Conservation (phyloP, 1,139 yeast species). For the Meyerozyma sp. region DNA sequence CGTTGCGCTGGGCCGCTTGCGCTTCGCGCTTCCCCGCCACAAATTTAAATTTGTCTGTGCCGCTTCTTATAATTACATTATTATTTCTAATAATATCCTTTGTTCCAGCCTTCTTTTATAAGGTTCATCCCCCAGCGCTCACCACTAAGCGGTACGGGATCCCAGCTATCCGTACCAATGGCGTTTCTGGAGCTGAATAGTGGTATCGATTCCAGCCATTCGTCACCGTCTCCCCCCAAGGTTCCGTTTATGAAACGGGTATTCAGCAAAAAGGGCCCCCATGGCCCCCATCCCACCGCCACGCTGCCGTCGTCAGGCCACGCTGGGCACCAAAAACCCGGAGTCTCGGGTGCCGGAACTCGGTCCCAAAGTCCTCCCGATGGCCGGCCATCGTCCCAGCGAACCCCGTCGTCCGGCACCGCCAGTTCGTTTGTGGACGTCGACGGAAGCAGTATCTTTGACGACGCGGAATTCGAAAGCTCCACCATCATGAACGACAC, state of each 20-base stretch:
- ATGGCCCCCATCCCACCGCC: neutral
- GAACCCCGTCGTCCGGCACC: neutral
- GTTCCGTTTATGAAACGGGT: neutral
- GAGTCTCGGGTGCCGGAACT: neutral
- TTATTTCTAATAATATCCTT: too few relatives aligned
- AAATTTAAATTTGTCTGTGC: neutral
- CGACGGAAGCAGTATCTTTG: constrained; percentile 3
- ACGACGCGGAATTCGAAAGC: constrained; percentile 3
- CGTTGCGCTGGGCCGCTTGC: too few relatives aligned
- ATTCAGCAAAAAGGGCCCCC: neutral
- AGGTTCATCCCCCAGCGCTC: too few relatives aligned
- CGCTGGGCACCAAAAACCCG: neutral
- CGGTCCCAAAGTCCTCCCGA: neutral
- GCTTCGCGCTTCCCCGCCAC: neutral
- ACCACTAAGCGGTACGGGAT: neutral
- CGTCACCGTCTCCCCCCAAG: neutral
- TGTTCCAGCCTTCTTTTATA: too few relatives aligned
- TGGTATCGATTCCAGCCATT: neutral
- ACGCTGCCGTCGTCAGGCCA: neutral
- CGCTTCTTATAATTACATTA: too few relatives aligned
- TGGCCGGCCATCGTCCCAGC: neutral
- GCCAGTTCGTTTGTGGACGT: neutral
- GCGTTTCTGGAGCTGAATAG: neutral
- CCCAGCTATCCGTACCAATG: neutral
- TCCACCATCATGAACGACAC: constrained; percentile 1